These are phyloP conservation scores for Telfairia occidentalis DNA, from an alignment of 331 rosid genomes.

Conservation along the genomic window DNA sequence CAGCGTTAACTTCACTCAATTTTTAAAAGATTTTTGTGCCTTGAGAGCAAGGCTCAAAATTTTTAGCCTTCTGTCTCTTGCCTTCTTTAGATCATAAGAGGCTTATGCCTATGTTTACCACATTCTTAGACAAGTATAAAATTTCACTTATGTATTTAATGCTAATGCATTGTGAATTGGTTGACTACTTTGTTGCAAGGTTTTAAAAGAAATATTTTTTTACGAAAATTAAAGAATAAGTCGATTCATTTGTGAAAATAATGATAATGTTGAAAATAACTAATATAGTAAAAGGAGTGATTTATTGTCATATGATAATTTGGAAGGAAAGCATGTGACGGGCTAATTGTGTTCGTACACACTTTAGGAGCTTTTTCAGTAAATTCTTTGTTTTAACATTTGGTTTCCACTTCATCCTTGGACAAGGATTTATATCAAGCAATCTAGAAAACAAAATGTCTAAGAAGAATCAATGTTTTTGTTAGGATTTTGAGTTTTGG, in stretches of 20 bases:
- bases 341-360: too few species aligned
- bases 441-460: too few species aligned
- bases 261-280: background rate
- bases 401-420: too few species aligned
- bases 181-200: background rate
- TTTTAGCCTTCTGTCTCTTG: background rate
- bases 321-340: background rate
- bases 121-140: background rate
- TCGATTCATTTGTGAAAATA: background rate
- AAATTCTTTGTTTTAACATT: too few species aligned
- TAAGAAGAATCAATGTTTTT: too few species aligned
- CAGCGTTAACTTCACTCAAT: too few species aligned
- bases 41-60: background rate
- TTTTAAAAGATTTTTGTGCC: background rate
- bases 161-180: background rate
- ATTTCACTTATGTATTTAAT: background rate
- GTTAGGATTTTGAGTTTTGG: too few species aligned
- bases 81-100: background rate
- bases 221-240: background rate
- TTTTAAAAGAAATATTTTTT: background rate
- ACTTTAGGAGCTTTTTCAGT: too few species aligned
- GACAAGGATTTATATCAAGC: too few species aligned
- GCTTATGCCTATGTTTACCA: background rate
- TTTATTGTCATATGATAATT: background rate
- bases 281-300: background rate